Evolutionary conservation across 2,329 filamentous ascomycete genomes (phyloP), one percentile per base, ranked within the genome.

Genomic region (Penicillium sp.): DNA sequence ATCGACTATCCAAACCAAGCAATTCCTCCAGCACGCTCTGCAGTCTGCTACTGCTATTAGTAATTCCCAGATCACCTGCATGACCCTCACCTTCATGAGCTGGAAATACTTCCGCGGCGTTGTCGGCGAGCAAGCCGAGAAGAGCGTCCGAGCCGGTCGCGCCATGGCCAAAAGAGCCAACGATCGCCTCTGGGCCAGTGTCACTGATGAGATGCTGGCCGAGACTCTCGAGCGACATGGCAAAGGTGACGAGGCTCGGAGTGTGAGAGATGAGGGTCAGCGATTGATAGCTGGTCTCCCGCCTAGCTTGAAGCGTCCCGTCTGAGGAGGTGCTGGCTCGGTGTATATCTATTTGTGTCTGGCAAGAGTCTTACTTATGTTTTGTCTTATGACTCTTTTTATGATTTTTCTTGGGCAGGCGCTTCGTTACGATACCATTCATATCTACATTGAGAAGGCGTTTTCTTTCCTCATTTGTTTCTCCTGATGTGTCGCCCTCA

Each of bases 51-150:
- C 89, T 63, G 80, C 81, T 7, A 87, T 89, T 9, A 82, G 82
- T 55, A 96, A 96, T 72, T 86, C 86, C 33, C 90, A 96, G 64
- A 89, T 93, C 55, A 83, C 92, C n/a, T 88, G 88, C 50, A 89
- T 97, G 63, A 88, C 89, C 6, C 85, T 97, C 59, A 92, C 88
- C 66, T 88, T 95, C 64, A 96, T 97, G 89, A 89, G 90, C 54
- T 87, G 85, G 69, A 85, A 87, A 53, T 89, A 96, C 69, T 97
- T 93, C 74, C 88, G 89, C 47, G 89, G 89, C 59, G 89, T 93
- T 14, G 86, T 96, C 4, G 92, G 92, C 51, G 89, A 90, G 59
- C 90, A 93, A 73, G 89, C 89, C 0, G 82, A 91, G 59, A 92
- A 92, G 77, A 90, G 89, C 69, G 88, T 89, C 4, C 83, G 84